Evolutionary conservation across 2,329 filamentous ascomycete species (phyloP).

Genomic region (Ceratocystis cacaofunesta): DNA sequence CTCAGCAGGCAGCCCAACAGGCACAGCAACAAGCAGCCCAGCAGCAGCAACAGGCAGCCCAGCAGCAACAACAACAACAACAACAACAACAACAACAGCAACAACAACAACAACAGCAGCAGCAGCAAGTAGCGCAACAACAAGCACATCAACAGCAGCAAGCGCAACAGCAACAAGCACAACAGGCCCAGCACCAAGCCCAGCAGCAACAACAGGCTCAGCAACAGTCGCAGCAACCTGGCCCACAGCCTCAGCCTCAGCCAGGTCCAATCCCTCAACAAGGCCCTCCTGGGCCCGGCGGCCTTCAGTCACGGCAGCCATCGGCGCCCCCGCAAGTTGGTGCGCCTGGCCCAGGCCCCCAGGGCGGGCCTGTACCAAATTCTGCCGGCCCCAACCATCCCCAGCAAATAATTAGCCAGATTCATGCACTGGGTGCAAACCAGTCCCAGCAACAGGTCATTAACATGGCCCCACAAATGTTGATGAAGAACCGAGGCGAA

Average conservation of each 20-base stretch:
- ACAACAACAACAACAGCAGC: constrained; percentile 25
- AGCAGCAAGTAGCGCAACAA: constrained; percentile 22
- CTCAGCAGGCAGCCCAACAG: background rate
- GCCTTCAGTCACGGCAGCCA: constrained; percentile 6
- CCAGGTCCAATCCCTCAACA: constrained; percentile 23
- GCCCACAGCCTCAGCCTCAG: constrained; percentile 19
- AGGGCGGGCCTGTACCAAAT: constrained; percentile 3
- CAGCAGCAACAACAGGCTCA: constrained; percentile 22
- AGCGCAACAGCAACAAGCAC: constrained; percentile 26
- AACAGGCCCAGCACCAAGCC: constrained; percentile 26
- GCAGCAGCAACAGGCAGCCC: constrained; percentile 24
- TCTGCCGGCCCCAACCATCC: constrained; percentile 5
- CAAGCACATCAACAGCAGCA: constrained; percentile 26
- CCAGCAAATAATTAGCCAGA: constrained; percentile 5
- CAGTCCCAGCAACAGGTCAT: constrained; percentile 31
- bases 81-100: constrained; percentile 27
- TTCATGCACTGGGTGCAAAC: background rate
- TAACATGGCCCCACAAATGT: background rate
- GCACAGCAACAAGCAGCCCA: constrained; percentile 3
- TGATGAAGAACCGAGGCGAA: constrained; percentile 21
- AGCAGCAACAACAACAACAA: background rate
- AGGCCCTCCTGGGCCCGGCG: background rate
- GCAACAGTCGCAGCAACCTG: constrained; percentile 17
- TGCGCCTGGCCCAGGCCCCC: constrained; percentile 5
- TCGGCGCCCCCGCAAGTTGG: constrained; percentile 12